A percentile compares a stretch with the other conserved stretches of the same genome.
Evolutionary conservation across 108 stramenopile species (phyloP).

Genomic region (Schizochytrium sp.): DNA sequence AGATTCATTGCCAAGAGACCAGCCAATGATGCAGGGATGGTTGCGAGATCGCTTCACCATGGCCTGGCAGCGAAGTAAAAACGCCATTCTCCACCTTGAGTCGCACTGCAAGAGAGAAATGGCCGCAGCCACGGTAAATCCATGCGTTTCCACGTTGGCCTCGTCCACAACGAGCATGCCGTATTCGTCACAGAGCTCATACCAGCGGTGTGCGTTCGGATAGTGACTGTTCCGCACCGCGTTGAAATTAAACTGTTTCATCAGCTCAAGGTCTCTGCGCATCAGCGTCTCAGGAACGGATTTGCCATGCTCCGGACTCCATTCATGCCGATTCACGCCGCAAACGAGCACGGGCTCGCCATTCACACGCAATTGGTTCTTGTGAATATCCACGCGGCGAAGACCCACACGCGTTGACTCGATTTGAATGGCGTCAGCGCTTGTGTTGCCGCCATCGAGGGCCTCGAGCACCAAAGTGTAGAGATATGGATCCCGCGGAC

Average conservation of each 20-base stretch:
- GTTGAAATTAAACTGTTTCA: conserved; percentile 81
- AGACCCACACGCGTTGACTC: conserved; percentile 75
- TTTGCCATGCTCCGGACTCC: conserved; percentile 73
- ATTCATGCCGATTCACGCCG: conserved; percentile 88
- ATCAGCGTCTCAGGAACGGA: conserved; percentile 59
- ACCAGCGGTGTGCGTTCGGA: conserved; percentile 76
- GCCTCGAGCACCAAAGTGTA: conserved; percentile 62
- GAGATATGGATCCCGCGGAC: conserved; percentile 64
- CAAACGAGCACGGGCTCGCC: conserved; percentile 58
- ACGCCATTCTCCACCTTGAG: conserved; percentile 60
- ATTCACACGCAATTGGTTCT: conserved; percentile 42
- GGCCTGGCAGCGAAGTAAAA: conserved; percentile 59
- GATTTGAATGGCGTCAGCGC: conserved; percentile 36
- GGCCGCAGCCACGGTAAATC: conserved; percentile 37
- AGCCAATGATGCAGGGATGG: conserved; percentile 77
- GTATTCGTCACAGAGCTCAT: conserved; percentile 74
- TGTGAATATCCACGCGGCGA: conserved; percentile 55
- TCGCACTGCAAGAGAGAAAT: conserved; percentile 22
- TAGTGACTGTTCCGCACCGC: conserved; percentile 87
- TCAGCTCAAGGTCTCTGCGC: conserved; percentile 53
- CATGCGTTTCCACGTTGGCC: conserved; percentile 93
- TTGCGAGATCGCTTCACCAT: conserved; percentile 74
- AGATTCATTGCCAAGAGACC: conserved; percentile 84
- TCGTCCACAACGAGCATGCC: conserved; percentile 92
- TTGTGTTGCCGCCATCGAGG: background rate